These are phyloP conservation scores for Lentinula aciculospora DNA, from an alignment of 768 basidiomycete species.

Conservation along the genomic window DNA sequence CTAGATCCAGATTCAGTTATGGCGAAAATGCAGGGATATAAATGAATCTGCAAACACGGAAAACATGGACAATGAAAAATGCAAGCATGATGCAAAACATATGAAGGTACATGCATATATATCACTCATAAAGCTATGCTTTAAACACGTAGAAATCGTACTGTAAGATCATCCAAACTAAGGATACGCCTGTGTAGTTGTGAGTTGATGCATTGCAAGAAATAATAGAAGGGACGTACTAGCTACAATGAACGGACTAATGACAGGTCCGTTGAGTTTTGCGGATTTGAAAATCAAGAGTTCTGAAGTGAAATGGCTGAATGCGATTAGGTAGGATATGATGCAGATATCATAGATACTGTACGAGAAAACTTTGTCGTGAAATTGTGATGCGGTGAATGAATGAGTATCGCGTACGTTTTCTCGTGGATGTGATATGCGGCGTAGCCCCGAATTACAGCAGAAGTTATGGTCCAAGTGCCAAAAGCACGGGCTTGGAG, in stretches of 20 bases:
- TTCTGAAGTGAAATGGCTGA: slow-evolving; percentile 86
- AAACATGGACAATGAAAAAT: not conserved
- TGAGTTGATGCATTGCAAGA: slow-evolving; percentile 11
- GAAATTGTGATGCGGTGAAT: slow-evolving; percentile 7
- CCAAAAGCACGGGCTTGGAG: slow-evolving; percentile 89
- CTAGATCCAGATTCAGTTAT: too few relatives aligned
- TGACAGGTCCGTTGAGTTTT: slow-evolving; percentile 48
- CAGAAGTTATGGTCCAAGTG: slow-evolving; percentile 85
- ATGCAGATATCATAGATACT: slow-evolving; percentile 90
- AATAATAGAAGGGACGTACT: slow-evolving; percentile 46
- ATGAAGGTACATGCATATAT: not conserved
- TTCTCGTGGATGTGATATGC: slow-evolving; percentile 86
- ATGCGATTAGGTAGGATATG: slow-evolving; percentile 84
- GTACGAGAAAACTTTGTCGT: slow-evolving; percentile 8
- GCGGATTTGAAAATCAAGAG: slow-evolving; percentile 76
- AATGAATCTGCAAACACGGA: too few relatives aligned
- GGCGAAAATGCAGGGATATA: too few relatives aligned
- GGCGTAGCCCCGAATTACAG: slow-evolving; percentile 77
- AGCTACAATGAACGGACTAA: slow-evolving; percentile 80
- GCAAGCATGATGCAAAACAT: not conserved
- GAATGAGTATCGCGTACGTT: slow-evolving; percentile 43
- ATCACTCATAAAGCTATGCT: not conserved
- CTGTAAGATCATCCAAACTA: slow-evolving; percentile 84
- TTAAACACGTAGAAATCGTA: slow-evolving; percentile 68
- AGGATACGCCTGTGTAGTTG: slow-evolving; percentile 45